Percentiles rank a stretch among this genome's conserved stretches.
Evolutionary conservation across 441 rosid species (phyloP).

Genomic region (Euphorbia celastroides): DNA sequence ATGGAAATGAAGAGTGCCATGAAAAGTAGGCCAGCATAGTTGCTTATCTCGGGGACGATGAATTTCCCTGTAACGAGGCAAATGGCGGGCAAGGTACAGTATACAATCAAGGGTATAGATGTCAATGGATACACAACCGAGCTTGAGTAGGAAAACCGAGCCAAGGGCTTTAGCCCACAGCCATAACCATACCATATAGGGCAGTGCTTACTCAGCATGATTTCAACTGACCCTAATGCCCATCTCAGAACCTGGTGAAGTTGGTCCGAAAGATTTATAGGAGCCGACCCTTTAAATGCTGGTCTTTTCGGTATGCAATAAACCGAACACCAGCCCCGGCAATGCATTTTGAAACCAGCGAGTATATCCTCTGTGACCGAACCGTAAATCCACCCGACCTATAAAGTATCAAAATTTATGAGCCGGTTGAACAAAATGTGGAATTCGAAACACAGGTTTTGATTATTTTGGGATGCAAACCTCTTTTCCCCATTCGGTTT

Average conservation of each 20-base stretch:
- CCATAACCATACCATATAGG: conserved; percentile 99
- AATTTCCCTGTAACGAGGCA: conserved; percentile 97
- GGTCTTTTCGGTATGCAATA: conserved; percentile 84
- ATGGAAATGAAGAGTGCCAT: conserved; percentile 86
- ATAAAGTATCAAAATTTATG: no score
- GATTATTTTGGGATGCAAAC: no score
- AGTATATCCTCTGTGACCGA: conserved; percentile 96
- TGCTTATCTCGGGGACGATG: conserved; percentile 95
- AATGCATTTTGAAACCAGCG: conserved; percentile 99
- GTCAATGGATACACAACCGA: conserved; percentile 94
- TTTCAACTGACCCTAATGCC: conserved; percentile 99
- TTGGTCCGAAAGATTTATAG: conserved; percentile 95
- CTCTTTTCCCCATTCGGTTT: conserved; percentile 99
- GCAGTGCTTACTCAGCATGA: conserved; percentile 92
- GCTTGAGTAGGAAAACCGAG: conserved; percentile 87
- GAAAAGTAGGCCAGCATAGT: conserved; percentile 81
- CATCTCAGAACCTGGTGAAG: conserved; percentile 97
- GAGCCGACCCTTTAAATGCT: conserved; percentile 98
- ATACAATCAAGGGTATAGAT: conserved; percentile 77
- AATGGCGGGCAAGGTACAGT: conserved; percentile 88
- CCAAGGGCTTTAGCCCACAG: conserved; percentile 81
- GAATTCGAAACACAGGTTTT: no score
- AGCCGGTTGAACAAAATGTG: no score
- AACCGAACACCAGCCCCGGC: conserved; percentile 98
- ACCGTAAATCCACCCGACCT: conserved; percentile 99